These are phyloP conservation scores for Didymella lethalis DNA, from an alignment of 2,329 filamentous ascomycete species.

Conservation along the genomic window DNA sequence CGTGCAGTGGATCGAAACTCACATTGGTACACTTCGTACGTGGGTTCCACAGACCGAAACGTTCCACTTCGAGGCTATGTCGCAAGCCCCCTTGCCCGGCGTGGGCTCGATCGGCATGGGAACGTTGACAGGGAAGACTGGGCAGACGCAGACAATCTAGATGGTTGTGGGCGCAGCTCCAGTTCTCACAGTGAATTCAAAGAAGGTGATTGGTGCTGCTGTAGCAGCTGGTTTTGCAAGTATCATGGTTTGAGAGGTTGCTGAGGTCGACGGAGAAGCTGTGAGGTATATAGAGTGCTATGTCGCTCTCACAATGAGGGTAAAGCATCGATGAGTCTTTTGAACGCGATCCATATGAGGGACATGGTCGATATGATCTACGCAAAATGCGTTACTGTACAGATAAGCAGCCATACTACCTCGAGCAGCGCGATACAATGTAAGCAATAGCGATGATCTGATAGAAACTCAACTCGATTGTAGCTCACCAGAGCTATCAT, in stretches of 20 bases:
- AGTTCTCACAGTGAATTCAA: constrained; percentile 28
- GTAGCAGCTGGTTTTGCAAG: constrained; percentile 38
- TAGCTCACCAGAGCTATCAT: no score
- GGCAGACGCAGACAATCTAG: constrained; percentile 38
- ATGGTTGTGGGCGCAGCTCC: constrained; percentile 32
- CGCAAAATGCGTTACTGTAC: background rate
- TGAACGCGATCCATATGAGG: background rate
- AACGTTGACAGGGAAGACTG: constrained; percentile 42
- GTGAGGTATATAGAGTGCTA: background rate
- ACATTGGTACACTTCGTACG: constrained; percentile 37
- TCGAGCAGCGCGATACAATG: background rate
- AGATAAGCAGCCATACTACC: background rate
- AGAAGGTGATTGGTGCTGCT: constrained; percentile 29
- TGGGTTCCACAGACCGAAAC: constrained; percentile 46
- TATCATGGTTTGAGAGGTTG: constrained; percentile 24
- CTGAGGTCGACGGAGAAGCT: background rate
- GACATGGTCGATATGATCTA: background rate
- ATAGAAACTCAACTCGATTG: no score
- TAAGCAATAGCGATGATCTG: background rate
- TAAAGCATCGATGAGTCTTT: background rate
- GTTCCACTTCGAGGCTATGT: constrained; percentile 35
- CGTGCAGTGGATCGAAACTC: constrained; percentile 46
- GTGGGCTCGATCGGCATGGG: constrained; percentile 47
- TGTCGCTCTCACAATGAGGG: background rate
- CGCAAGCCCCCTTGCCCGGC: constrained; percentile 36